Percentiles rank a stretch among this genome's conserved stretches.
phyloP scores from a whole-genome alignment of 164 flowering plant genomes.

The Piper longum region DNA sequence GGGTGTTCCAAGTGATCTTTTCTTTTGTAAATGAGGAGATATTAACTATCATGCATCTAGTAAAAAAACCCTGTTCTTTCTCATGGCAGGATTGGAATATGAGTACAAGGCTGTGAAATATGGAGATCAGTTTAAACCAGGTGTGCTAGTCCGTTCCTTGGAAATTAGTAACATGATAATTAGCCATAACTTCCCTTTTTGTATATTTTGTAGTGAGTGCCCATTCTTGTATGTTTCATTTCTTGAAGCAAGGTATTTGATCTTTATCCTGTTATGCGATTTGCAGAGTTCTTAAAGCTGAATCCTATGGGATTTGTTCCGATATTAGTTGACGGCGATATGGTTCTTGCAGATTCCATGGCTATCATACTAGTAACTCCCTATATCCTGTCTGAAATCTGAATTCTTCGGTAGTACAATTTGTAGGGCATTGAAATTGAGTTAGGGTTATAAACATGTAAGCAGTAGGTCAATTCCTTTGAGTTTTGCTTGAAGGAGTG shows the following conservation, averaged over 20 bases:
- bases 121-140: slow-evolving; percentile 64
- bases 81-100: slow-evolving; percentile 32
- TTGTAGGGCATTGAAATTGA: no score
- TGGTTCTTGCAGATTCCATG: slow-evolving; percentile 59
- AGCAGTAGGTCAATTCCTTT: no score
- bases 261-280: no score
- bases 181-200: no score
- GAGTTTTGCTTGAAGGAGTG: no score
- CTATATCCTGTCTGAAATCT: neutral
- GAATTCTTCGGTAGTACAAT: no score
- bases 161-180: neutral
- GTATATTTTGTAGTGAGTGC: no score
- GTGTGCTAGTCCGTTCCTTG: slow-evolving; percentile 14
- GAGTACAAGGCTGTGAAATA: slow-evolving; percentile 68
- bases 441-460: no score
- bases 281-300: slow-evolving; percentile 49
- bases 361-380: slow-evolving; percentile 64
- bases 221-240: no score
- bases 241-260: no score
- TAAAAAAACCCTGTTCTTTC: neutral
- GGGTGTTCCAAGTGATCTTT: no score
- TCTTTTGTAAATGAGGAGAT: neutral
- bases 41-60: neutral
- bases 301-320: slow-evolving; percentile 75
- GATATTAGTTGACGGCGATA: slow-evolving; percentile 57